phyloP scores from a whole-genome alignment of 495 filamentous ascomycete genomes.

The Parathielavia hyrcaniae region DNA sequence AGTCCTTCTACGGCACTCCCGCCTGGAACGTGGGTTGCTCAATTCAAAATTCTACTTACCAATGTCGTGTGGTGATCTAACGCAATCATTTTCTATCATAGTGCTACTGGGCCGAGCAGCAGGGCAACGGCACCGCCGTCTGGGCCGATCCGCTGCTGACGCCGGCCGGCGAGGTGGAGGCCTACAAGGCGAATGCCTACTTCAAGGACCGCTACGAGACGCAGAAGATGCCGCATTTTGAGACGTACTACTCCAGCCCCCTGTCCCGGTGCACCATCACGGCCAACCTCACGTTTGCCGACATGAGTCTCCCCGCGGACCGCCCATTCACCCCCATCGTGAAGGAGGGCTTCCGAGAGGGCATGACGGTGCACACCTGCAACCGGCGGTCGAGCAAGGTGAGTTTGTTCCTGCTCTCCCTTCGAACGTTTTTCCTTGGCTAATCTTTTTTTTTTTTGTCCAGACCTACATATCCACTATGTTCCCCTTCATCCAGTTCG shows the following conservation, averaged over 20 bases:
- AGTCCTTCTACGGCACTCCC: background rate
- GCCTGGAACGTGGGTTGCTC: background rate
- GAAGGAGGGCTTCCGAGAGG: background rate
- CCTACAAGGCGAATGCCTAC: background rate
- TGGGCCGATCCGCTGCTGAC: background rate
- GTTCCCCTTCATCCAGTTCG: background rate
- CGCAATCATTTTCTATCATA: too few relatives aligned
- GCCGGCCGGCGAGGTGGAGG: background rate
- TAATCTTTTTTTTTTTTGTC: too few relatives aligned
- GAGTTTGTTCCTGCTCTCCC: background rate
- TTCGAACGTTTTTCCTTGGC: background rate
- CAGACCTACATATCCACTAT: background rate
- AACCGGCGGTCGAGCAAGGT: background rate
- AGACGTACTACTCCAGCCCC: background rate
- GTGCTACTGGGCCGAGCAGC: constrained; percentile 1
- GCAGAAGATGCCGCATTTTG: background rate
- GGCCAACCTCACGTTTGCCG: background rate
- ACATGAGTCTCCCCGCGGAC: background rate
- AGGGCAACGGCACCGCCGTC: background rate
- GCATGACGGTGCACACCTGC: background rate
- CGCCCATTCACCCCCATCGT: background rate
- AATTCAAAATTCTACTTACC: background rate
- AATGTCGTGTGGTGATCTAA: background rate
- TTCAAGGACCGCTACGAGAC: background rate
- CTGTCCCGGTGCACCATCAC: background rate